These are phyloP conservation scores for Umbilicus rupestris DNA, from an alignment of 164 flowering plant genomes.

Conservation along the genomic window DNA sequence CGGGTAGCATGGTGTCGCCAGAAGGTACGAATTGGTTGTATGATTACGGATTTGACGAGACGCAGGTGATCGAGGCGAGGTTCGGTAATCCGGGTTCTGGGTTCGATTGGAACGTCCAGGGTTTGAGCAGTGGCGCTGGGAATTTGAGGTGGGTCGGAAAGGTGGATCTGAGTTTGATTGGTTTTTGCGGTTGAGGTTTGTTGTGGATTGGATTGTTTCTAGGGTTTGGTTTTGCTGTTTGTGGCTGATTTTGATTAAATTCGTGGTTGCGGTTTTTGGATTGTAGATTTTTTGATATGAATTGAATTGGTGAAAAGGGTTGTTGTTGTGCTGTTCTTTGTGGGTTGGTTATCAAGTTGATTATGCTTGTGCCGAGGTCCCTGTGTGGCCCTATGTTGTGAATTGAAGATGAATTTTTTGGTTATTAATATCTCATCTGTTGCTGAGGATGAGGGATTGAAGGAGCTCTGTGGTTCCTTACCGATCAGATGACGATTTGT, in stretches of 20 bases:
- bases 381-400: too few relatives aligned
- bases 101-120: slow-evolving; percentile 43
- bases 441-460: too few relatives aligned
- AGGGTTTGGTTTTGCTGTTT: neutral
- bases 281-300: neutral
- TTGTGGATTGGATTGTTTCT: neutral
- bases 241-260: neutral
- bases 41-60: slow-evolving; percentile 44
- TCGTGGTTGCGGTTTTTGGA: neutral
- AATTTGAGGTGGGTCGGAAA: slow-evolving; percentile 29
- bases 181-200: neutral
- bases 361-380: too few relatives aligned
- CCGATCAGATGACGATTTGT: too few relatives aligned
- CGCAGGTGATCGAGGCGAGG: neutral
- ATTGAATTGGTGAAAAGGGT: neutral
- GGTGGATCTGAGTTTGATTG: neutral
- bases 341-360: too few relatives aligned
- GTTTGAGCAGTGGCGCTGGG: slow-evolving; percentile 25
- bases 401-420: too few relatives aligned
- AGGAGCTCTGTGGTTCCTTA: too few relatives aligned
- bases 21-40: slow-evolving; percentile 55
- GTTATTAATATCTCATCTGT: too few relatives aligned
- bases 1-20: slow-evolving; percentile 43
- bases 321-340: too few relatives aligned
- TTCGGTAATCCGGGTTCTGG: slow-evolving; percentile 21